Conservation (phyloP, 345 rosid genomes). For the Sapria himalayana region DNA sequence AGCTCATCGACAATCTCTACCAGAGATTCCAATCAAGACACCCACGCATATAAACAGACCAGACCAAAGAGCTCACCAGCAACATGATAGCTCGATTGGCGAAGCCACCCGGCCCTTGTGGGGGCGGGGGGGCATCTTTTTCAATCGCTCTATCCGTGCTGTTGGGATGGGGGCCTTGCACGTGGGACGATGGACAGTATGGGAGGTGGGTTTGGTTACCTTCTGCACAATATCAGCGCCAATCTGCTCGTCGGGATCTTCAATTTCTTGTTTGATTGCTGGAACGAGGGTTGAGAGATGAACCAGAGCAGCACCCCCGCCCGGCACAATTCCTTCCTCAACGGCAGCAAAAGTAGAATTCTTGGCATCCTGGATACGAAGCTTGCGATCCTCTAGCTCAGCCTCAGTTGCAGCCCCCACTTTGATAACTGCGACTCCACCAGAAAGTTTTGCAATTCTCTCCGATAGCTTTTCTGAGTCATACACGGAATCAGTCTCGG, state of each 20-base stretch:
- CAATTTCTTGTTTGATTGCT: conserved; percentile 54
- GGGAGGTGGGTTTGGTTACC: too few relatives aligned
- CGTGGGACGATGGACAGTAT: too few relatives aligned
- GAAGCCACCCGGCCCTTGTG: too few relatives aligned
- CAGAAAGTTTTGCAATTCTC: conserved; percentile 85
- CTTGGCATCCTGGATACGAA: conserved; percentile 89
- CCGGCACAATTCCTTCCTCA: conserved; percentile 96
- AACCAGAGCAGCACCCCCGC: conserved; percentile 84
- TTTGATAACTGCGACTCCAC: conserved; percentile 93
- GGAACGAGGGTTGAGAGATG: conserved; percentile 56
- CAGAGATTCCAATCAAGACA: too few relatives aligned
- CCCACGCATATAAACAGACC: conserved; percentile 2
- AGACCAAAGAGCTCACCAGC: too few relatives aligned
- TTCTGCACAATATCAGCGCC: conserved; percentile 96
- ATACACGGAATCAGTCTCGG: conserved; percentile 77
- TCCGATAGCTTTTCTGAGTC: conserved; percentile 84
- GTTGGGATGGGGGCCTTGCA: too few relatives aligned
- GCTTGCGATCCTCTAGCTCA: conserved; percentile 90
- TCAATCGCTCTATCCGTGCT: too few relatives aligned
- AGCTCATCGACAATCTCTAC: too few relatives aligned
- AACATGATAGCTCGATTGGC: too few relatives aligned
- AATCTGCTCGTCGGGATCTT: conserved; percentile 61
- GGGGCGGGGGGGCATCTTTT: too few relatives aligned
- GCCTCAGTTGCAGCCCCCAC: conserved; percentile 98
- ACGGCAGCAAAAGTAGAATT: conserved; percentile 96